Evolutionary conservation across 352 stramenopile genomes (phyloP), one percentile per base, ranked within the genome.

Genomic region (Phytophthora foliorum): DNA sequence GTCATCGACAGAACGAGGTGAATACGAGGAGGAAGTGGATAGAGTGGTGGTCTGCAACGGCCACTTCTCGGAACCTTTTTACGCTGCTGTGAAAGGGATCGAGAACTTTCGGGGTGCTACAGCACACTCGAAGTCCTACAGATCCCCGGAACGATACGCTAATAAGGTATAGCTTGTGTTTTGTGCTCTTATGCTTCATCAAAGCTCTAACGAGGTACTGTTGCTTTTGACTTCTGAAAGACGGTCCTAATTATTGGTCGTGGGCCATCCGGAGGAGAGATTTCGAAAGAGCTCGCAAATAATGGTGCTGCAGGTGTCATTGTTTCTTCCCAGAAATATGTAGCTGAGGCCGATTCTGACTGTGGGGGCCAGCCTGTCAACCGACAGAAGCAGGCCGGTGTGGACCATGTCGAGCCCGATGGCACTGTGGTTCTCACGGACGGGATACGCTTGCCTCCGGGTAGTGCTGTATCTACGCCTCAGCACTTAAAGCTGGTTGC

Each of bases 11-110:
- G 64, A 80, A 21, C 57, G 64, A 34, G 72, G 67, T 3, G 57
- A 54, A 24, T 86, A 89, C 54, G 74, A 60, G 16, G 81, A 88
- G 44, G 36, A 50, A n/a, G 58, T 90, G 5, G 81, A 90, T 71
- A 84, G 86, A 19, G 52, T 90, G 11, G 50, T 90, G 6, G 63
- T 90, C n/a, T 90, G 81, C 69, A 90, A 86, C 46, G 81, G 81
- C 42, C 81, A 88, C 55, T 90, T 90, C 39, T 71, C 81, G 14
- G 51, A 78, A 39, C 78, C 81, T 4, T 79, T 76, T 42, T 80
- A 66, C 50, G 51, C 75, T 27, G 31, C 24, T 0, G 76, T 90
- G 54, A 61, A 57, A 24, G 81, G 81, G 32, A 51, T 75, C 4
- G 77, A 88, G 45, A 54, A 84, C 52, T 82, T 80, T 27, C 24